Evolutionary conservation across 1,284 basidiomycete species (phyloP).

Genomic region (Volvariella volvacea): DNA sequence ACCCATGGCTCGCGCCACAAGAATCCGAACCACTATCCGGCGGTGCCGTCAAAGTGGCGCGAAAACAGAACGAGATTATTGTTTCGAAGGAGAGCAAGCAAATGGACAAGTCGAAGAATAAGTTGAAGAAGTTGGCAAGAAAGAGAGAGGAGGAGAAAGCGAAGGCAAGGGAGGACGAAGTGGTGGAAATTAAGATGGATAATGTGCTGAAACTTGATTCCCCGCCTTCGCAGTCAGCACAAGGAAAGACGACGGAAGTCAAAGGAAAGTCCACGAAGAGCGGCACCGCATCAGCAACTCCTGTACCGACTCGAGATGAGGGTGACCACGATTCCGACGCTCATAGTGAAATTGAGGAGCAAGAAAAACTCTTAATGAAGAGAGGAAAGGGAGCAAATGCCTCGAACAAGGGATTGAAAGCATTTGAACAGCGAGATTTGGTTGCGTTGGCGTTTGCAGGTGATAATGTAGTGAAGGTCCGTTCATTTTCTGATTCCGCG

Average conservation of each 20-base stretch:
- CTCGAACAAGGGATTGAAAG: slow-evolving; percentile 32
- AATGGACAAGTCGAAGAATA: slow-evolving; percentile 61
- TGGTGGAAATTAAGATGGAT: slow-evolving; percentile 67
- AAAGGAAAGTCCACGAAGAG: slow-evolving; percentile 2
- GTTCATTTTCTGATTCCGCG: slow-evolving; percentile 14
- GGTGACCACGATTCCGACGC: slow-evolving; percentile 45
- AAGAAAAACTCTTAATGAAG: slow-evolving; percentile 40
- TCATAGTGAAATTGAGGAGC: slow-evolving; percentile 63
- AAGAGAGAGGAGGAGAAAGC: slow-evolving; percentile 50
- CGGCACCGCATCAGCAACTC: not conserved
- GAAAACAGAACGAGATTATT: slow-evolving; percentile 63
- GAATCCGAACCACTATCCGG: slow-evolving; percentile 18
- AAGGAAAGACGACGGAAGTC: slow-evolving; percentile 12
- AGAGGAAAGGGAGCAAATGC: slow-evolving; percentile 37
- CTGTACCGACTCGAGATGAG: slow-evolving; percentile 15
- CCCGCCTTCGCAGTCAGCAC: slow-evolving; percentile 12
- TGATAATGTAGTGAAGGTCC: slow-evolving; percentile 86
- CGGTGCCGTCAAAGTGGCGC: slow-evolving; percentile 29
- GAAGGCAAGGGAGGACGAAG: slow-evolving; percentile 63
- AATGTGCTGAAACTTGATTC: slow-evolving; percentile 37
- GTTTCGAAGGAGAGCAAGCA: slow-evolving; percentile 57
- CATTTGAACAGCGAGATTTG: slow-evolving; percentile 83
- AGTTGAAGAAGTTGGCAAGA: slow-evolving; percentile 58
- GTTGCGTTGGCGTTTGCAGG: slow-evolving; percentile 95
- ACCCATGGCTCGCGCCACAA: slow-evolving; percentile 66